These are phyloP conservation scores for Alternaria panax DNA, from an alignment of 2,329 filamentous ascomycete species.

Conservation along the genomic window DNA sequence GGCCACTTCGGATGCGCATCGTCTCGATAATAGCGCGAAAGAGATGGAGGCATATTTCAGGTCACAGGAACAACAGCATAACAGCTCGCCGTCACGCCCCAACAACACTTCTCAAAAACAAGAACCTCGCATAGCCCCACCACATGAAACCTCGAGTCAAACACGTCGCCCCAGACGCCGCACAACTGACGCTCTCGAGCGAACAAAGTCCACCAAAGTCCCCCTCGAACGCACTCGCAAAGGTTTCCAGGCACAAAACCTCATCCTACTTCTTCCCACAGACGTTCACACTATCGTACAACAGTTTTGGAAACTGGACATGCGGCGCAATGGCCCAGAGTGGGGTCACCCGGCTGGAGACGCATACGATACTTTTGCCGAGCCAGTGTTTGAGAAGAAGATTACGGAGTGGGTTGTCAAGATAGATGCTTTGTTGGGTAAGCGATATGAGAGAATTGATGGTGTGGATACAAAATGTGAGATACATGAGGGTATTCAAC, in stretches of 20 bases:
- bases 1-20: not conserved
- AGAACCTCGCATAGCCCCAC: not conserved
- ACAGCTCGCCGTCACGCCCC: not conserved
- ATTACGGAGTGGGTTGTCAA: slow-evolving; percentile 25
- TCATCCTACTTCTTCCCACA: slow-evolving; percentile 14
- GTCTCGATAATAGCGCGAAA: not conserved
- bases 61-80: not conserved
- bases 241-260: slow-evolving; percentile 34
- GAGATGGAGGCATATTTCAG: slow-evolving; percentile 13
- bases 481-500: slow-evolving; percentile 27
- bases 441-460: slow-evolving; percentile 12
- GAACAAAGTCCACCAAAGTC: slow-evolving; percentile 48
- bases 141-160: not conserved
- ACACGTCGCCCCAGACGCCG: slow-evolving; percentile 7
- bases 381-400: slow-evolving; percentile 1
- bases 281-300: slow-evolving; percentile 12
- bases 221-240: slow-evolving; percentile 50
- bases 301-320: slow-evolving; percentile 27
- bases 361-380: slow-evolving; percentile 20
- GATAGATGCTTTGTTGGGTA: slow-evolving; percentile 23
- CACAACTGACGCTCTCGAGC: slow-evolving; percentile 20
- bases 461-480: slow-evolving; percentile 14
- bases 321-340: slow-evolving; percentile 26
- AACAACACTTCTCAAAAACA: not conserved
- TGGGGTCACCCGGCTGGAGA: slow-evolving; percentile 25